Evolutionary conservation across 2,329 filamentous ascomycete species (phyloP), one percentile per base, ranked within the genome.

Genomic region (Lasiodiplodia hormozganensis): DNA sequence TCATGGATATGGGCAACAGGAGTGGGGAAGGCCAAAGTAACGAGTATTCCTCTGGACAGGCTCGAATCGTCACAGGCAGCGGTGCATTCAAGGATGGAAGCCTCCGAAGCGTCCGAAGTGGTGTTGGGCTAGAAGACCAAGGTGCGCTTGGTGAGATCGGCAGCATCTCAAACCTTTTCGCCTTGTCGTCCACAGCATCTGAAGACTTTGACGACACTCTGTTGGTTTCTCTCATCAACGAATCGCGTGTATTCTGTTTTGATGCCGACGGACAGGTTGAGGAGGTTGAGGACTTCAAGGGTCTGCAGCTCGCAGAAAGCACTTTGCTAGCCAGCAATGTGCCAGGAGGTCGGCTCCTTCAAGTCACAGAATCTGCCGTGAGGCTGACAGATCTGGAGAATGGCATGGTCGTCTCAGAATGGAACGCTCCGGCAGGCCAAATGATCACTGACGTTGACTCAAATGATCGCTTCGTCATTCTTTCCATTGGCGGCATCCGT

Each of bases 1-100:
- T 99, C 18, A 97, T 98, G 93, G 96, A 98, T 75, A 92, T 98
- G 85, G 95, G 94, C 0, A 94, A 93, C 73, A 86, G 93, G 68
- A 90, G 92, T 69, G 90, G 90, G 25, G 91, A 96, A 71, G 88
- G 86, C 10, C 90, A 93, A 21, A 91, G 90, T 3, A 96, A 96
- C 74, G 92, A 96, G 70, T 99, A 97, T 75, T 97, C 94, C 0
- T 97, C 95, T 0, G 96, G 96, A 0, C 95, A 99, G 80, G 94
- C 96, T 56, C 88, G 94, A 49, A 92, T 99, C 70, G 93, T 99
- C 12, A 94, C 95, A 2, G 95, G 94, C 0, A 97, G 94, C 67
- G 96, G 96, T 34, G 94, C 92, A 0, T 96, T 93, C 76, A 90
- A 92, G 71, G 93, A 97, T 74, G 96, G 96, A 21, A 95, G 92